Conservation (phyloP, 2,329 filamentous ascomycete species). For the Xylariaceae sp. region DNA sequence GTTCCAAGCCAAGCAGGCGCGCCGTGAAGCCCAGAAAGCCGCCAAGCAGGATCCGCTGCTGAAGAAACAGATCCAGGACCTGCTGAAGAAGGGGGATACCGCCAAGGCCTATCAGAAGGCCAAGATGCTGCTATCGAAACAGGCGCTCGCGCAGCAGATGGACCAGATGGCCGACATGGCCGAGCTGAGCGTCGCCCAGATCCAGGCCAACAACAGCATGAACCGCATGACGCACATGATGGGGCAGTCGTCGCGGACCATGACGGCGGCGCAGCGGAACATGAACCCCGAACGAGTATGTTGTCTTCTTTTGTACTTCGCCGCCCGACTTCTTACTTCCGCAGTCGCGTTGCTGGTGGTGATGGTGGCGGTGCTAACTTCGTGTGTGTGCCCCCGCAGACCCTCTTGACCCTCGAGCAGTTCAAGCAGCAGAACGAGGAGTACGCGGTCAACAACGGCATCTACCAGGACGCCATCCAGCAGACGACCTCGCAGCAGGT, state of each 20-base stretch:
- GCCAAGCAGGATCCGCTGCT: slow-evolving; percentile 62
- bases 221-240: slow-evolving; percentile 68
- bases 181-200: slow-evolving; percentile 61
- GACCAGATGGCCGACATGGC: slow-evolving; percentile 68
- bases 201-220: slow-evolving; percentile 67
- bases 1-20: slow-evolving; percentile 66
- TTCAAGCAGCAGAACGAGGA: slow-evolving; percentile 66
- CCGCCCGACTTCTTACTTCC: no score
- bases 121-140: slow-evolving; percentile 63
- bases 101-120: slow-evolving; percentile 65
- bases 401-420: slow-evolving; percentile 62
- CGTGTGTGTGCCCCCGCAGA: no score
- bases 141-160: slow-evolving; percentile 65
- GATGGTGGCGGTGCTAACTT: no score
- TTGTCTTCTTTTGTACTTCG: neutral
- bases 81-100: slow-evolving; percentile 66
- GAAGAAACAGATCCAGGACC: slow-evolving; percentile 65
- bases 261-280: slow-evolving; percentile 60
- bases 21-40: slow-evolving; percentile 63
- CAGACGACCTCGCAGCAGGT: slow-evolving; percentile 74
- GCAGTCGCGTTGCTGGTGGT: no score
- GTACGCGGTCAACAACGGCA: slow-evolving; percentile 67
- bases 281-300: slow-evolving; percentile 61
- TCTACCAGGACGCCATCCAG: slow-evolving; percentile 84
- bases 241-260: slow-evolving; percentile 60